phyloP scores from a whole-genome alignment of 176 grass and related monocot species.

The Typha latifolia region DNA sequence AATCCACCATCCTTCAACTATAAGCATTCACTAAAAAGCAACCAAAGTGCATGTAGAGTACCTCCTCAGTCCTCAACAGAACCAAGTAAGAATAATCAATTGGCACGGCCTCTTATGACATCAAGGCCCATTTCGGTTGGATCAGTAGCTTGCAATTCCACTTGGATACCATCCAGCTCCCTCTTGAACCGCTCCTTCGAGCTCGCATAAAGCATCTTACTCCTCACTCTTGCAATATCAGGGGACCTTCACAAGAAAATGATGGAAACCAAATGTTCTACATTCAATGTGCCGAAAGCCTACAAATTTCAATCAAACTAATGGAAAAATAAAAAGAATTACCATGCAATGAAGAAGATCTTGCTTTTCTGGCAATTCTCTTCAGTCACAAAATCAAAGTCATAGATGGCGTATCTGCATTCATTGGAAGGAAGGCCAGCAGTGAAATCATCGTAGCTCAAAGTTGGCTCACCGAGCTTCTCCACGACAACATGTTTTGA shows the following conservation, averaged over 20 bases:
- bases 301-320: background rate
- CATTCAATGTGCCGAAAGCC: background rate
- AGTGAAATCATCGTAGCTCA: conserved; percentile 37
- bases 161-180: conserved; percentile 39
- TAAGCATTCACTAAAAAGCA: conserved; percentile 8
- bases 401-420: conserved; percentile 37
- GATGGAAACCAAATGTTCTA: background rate
- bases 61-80: background rate
- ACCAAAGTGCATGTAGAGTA: background rate
- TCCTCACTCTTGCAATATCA: conserved; percentile 33
- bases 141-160: conserved; percentile 42
- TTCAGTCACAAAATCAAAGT: conserved; percentile 30
- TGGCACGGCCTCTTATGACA: conserved; percentile 37
- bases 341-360: conserved; percentile 38
- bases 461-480: conserved; percentile 21
- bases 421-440: conserved; percentile 23
- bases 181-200: conserved; percentile 44
- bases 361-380: conserved; percentile 55
- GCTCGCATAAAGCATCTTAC: conserved; percentile 35
- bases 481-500: conserved; percentile 37
- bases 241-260: conserved; percentile 29
- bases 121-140: conserved; percentile 42
- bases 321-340: background rate
- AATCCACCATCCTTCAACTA: conserved; percentile 20
- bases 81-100: conserved; percentile 4